Evolutionary conservation across 2,329 filamentous ascomycete species (phyloP), one percentile per base, ranked within the genome.

Genomic region (Colletotrichum magnum): DNA sequence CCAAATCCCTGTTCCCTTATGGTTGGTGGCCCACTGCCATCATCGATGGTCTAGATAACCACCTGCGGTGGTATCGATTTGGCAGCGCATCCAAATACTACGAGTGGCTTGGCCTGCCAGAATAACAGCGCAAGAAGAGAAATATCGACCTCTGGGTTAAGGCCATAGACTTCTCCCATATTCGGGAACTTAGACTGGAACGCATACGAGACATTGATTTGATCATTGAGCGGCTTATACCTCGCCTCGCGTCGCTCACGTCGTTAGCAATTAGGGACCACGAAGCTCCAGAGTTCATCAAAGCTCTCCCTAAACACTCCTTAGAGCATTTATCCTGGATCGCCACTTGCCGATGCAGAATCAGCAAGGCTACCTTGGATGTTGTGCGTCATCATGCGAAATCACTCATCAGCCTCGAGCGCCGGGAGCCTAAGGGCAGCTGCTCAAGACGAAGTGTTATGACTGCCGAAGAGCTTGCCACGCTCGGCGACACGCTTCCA

Each of bases 141-240:
- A 59, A 59, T 12, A 43, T 59, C 18, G 57, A 59, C 16, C 56
- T 47, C 15, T 58, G 56, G 41, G 32, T 48, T 18, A 41, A 58
- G 0, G 56, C 41, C 24, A 58, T 58, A 41, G 56, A 58, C 24
- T 58, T 58, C 21, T 58, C 41, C 24, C 39, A 47, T 13, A 58
- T 58, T 41, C 56, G 41, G 24, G 56, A 47, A 12, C 39, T 58
- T 12, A 41, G 39, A 4, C 24, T 58, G 7, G 12, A 41, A 32
- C 21, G 26, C 13, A 58, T 58, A 10, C 24, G 39, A 12, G 56
- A 39, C 5, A 21, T 10, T 3, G 6, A n/a, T 16, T 1, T 48
- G 3, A 39, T 47, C 24, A 12, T 2, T 4, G 16, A 28, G 16
- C 56, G 56, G 18, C 41, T 58, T 4, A 24, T 41, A 15, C 56